Evolutionary conservation across 495 filamentous ascomycete species (phyloP), one percentile per base, ranked within the genome.

Genomic region (Talaromyces proteolyticus): DNA sequence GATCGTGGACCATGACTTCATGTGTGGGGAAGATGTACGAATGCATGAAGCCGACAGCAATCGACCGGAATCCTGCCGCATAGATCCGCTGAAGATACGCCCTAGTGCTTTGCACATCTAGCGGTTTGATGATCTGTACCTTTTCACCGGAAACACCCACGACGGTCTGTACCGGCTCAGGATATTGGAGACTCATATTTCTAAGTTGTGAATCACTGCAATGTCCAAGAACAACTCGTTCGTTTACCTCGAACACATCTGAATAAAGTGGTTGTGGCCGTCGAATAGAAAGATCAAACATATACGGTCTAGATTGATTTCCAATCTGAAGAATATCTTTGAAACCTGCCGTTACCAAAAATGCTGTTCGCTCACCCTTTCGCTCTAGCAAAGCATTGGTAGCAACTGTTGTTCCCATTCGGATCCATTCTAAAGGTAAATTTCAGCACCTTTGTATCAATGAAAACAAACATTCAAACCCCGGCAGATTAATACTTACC

Each of bases 21-120:
- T 91, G 88, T 25, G 82, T 76, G 6, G 86, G 86, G 55, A 86
- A 91, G 1, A 86, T 89, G 64, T 92, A 92, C 2, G 81, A 82
- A 53, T 91, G 88, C 82, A 91, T 87, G 26, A 92, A 57, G 56
- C 86, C 89, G 3, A 92, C 85, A 10, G 86, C 87, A 49, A 92
- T 75, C 42, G 86, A 88, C 53, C 68, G 70, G 53, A 87, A 78
- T 0, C 86, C 86, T 18, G 72, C 58, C 42, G 82, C 78, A 41
- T 79, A 84, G 6, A 87, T 63, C 43, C 72, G 65, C 60, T 83
- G 64, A 42, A 89, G 63, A 49, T 82, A 72, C 20, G 64, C 53
- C 26, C 70, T 61, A 51, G 89, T 77, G 8, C 29, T 60, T 20
- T 68, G 66, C 50, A 79, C 71, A 2, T 72, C 60, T n/a, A 86